These are phyloP conservation scores for Syncephalastrum monosporum DNA, from an alignment of 371 early-diverging fungal species.

Conservation along the genomic window DNA sequence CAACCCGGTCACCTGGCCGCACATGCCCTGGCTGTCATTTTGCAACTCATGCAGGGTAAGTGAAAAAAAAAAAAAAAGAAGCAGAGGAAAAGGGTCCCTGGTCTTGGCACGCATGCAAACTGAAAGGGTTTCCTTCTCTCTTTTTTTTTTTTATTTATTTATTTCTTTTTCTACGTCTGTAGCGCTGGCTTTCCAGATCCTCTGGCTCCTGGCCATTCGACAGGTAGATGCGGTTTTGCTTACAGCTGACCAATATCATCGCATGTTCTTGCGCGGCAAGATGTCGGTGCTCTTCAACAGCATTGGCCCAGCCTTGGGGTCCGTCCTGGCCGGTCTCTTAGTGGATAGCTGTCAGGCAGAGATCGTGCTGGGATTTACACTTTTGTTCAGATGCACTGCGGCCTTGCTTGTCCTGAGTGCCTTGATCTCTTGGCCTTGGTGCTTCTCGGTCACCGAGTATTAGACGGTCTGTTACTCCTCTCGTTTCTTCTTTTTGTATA, in stretches of 20 bases:
- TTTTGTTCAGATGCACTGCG: constrained; percentile 3
- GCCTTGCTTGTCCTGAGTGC: constrained; percentile 7
- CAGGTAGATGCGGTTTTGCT: constrained; percentile 17
- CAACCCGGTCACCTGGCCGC: constrained; percentile 13
- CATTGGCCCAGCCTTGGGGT: constrained; percentile 20
- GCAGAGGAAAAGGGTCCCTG: neutral
- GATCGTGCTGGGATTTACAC: constrained; percentile 12
- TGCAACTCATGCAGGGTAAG: constrained; percentile 31
- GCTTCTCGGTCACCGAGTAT: too few relatives aligned
- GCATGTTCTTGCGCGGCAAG: constrained; percentile 22
- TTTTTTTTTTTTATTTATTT: neutral
- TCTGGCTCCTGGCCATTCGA: constrained; percentile 17
- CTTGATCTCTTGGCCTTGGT: too few relatives aligned
- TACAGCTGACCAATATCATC: constrained; percentile 16
- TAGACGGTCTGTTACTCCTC: too few relatives aligned
- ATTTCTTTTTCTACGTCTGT: neutral
- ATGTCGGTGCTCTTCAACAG: constrained; percentile 21
- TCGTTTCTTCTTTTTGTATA: too few relatives aligned
- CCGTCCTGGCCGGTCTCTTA: constrained; percentile 9
- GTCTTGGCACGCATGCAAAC: neutral
- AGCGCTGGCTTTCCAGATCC: constrained; percentile 14
- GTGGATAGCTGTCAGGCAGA: constrained; percentile 7
- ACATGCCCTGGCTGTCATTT: constrained; percentile 14
- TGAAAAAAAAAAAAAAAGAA: constrained; percentile 1
- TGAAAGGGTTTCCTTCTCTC: constrained; percentile 1